Evolutionary conservation across 1,284 basidiomycete genomes (phyloP), one percentile per base, ranked within the genome.

Genomic region (Veloporphyrellus conicus): DNA sequence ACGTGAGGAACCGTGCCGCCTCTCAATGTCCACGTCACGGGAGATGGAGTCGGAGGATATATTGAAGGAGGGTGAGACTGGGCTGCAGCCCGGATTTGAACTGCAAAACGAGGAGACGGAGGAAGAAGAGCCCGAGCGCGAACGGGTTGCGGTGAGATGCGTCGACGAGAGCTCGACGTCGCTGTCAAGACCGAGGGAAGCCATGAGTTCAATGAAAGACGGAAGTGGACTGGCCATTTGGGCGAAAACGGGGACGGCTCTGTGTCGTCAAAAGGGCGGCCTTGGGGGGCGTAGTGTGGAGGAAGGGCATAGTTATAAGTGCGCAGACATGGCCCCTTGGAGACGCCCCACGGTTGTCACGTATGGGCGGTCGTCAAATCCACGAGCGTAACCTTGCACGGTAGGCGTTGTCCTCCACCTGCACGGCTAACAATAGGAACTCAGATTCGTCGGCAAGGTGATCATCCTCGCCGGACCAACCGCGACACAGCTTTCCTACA

Each of bases 171-270:
- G 42, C n/a, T 62, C 57, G 28, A 48, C 6, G 22, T 68, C 61
- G 57, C 68, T 70, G 50, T 84, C 78, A 64, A 89, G 74, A 53
- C 84, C 87, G 56, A 90, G 74, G 53, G 87, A 79, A 54, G 79
- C 78, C 85, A 90, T 87, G 65, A 90, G 83, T 69, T 89, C 81
- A 51, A 87, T 81, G 66, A 90, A 90, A 50, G 87, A 88, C 61
- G 87, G 87, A 61, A 90, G 82, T 60, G 84, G 70, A 58, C 58
- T 48, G 29, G 82, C 74, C 78, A 81, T 84, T 46, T 52, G 44
- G 43, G 48, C 47, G 63, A 57, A 67, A 54, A 56, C 54, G 50
- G 40, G 43, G 50, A 48, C 20, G 9, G 19, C n/a, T 31, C 29
- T 25, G 23, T 25, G 5, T 25, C 23, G 8, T n/a, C n/a, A n/a